phyloP scores from a whole-genome alignment of 2,329 filamentous ascomycete species.

The Fusarium drepaniforme region DNA sequence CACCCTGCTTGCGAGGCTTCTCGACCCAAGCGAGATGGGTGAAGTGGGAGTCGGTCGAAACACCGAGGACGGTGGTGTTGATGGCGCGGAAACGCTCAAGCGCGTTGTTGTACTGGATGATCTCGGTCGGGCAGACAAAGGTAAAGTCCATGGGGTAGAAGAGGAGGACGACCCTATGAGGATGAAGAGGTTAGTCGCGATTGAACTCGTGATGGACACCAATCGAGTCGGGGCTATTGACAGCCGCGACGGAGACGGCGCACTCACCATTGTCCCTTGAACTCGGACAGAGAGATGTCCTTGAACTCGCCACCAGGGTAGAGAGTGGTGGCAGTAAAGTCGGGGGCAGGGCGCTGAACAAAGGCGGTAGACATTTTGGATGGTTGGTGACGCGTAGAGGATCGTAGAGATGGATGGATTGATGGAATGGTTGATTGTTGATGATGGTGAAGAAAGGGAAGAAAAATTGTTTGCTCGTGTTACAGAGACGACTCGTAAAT shows the following conservation, averaged over 20 bases:
- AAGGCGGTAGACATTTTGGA: conserved; percentile 58
- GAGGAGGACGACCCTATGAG: conserved; percentile 70
- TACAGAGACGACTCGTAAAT: conserved; percentile 2
- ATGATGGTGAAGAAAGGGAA: not conserved
- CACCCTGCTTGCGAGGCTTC: conserved; percentile 70
- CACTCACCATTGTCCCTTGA: conserved; percentile 59
- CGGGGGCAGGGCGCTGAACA: conserved; percentile 62
- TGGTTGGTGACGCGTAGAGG: not conserved
- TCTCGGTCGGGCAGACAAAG: conserved; percentile 76
- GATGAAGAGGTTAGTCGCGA: conserved; percentile 1
- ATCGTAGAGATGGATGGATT: not conserved
- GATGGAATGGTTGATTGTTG: not conserved
- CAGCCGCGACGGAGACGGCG: not conserved
- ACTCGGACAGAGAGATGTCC: conserved; percentile 59
- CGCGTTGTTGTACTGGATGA: conserved; percentile 73
- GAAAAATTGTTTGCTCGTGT: not conserved
- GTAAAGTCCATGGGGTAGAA: conserved; percentile 79
- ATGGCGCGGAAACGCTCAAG: conserved; percentile 70
- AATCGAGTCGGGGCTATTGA: not conserved
- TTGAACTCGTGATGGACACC: not conserved
- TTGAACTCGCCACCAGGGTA: conserved; percentile 62
- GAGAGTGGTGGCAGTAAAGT: conserved; percentile 62
- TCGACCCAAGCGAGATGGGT: conserved; percentile 69
- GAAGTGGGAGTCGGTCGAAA: conserved; percentile 72
- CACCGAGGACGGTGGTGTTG: conserved; percentile 70